A percentile compares a stretch with the other conserved stretches of the same genome.
Evolutionary conservation across 1,139 yeast species (phyloP).

Genomic region (Yamadazyma sp.): DNA sequence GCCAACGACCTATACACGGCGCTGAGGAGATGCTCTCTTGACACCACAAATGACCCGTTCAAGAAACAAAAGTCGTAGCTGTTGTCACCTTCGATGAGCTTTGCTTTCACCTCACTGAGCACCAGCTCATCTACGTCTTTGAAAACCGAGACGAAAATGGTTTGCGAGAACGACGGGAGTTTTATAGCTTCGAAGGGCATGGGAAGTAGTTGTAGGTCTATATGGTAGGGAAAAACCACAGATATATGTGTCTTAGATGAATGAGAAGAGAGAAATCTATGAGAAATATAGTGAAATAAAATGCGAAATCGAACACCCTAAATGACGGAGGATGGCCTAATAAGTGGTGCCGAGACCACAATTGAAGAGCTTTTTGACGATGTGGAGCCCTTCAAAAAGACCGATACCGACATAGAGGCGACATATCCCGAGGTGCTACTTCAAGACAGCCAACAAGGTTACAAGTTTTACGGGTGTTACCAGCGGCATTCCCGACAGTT

Average conservation of each 20-base stretch:
- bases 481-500: constrained; percentile 41
- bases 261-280: too few species aligned
- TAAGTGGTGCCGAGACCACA: not conserved
- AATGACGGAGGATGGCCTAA: not conserved
- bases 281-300: not conserved
- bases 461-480: constrained; percentile 31
- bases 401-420: not conserved
- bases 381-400: constrained; percentile 1
- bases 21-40: constrained; percentile 35
- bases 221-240: too few species aligned
- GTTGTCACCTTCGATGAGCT: constrained; percentile 31
- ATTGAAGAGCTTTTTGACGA: constrained; percentile 8
- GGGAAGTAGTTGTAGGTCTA: too few species aligned
- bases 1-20: constrained; percentile 37
- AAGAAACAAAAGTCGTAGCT: constrained; percentile 42
- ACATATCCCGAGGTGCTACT: constrained; percentile 38
- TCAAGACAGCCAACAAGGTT: constrained; percentile 32
- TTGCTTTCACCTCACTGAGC: constrained; percentile 27
- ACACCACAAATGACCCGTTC: constrained; percentile 37
- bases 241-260: too few species aligned
- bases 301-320: not conserved
- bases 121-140: constrained; percentile 18
- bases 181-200: constrained; percentile 16
- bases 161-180: constrained; percentile 34
- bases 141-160: constrained; percentile 26